Conservation (phyloP, 768 basidiomycete species). For the Phylloporus sp. region DNA sequence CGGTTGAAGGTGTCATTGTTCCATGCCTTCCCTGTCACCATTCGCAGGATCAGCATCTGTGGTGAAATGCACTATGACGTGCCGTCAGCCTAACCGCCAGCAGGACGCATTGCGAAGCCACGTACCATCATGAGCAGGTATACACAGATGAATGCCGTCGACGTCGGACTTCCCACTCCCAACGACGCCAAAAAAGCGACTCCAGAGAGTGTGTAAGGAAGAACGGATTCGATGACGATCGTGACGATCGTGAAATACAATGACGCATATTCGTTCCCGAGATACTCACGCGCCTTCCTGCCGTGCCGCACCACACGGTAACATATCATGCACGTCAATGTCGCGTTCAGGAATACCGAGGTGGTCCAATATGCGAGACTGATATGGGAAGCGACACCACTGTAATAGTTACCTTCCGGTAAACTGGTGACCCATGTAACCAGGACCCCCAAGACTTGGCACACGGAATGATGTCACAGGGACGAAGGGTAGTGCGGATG, state of each 20-base stretch:
- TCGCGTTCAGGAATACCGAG: slow-evolving; percentile 14
- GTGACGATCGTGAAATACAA: slow-evolving; percentile 12
- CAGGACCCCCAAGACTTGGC: slow-evolving; percentile 16
- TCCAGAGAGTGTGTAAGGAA: slow-evolving; percentile 23
- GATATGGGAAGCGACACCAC: slow-evolving; percentile 6
- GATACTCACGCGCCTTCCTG: not conserved
- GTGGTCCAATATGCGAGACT: slow-evolving; percentile 16
- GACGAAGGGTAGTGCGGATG: no score
- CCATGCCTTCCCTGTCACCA: slow-evolving; percentile 15
- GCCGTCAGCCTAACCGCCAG: not conserved
- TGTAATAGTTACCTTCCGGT: slow-evolving; percentile 18
- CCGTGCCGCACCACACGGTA: slow-evolving; percentile 15
- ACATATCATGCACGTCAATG: slow-evolving; percentile 22
- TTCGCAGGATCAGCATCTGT: slow-evolving; percentile 24
- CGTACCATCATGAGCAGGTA: not conserved
- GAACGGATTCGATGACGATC: slow-evolving; percentile 20
- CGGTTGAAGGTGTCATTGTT: not conserved
- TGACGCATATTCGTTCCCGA: slow-evolving; percentile 17
- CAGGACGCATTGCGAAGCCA: no score
- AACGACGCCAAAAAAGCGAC: slow-evolving; percentile 22
- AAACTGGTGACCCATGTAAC: slow-evolving; percentile 7
- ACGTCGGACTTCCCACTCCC: slow-evolving; percentile 11
- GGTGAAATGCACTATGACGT: slow-evolving; percentile 24
- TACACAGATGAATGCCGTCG: slow-evolving; percentile 9
- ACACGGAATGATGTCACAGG: not conserved